Base-by-base conservation (phyloP, 108 stramenopile species). In the Tribonema minus region DNA sequence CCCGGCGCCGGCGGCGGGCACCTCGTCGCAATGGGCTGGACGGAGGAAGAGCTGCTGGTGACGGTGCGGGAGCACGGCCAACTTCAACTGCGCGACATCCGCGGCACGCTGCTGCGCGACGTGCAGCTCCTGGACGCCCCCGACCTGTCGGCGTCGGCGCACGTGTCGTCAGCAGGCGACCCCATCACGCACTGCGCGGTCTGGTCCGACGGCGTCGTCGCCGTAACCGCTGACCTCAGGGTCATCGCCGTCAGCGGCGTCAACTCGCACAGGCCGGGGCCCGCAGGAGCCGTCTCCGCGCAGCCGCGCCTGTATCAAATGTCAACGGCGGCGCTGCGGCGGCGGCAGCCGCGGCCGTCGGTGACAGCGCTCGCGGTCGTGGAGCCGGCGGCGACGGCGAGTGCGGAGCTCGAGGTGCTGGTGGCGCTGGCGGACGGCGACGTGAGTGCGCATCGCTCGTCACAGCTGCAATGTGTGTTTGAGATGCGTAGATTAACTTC, bases 1-100 rank as follows among this genome's bases (percentile, higher is more conserved):
- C 65, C 54, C 3, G 58, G 65, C 26, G n/a, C 30, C 63, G 64
- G 64, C 46, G 26, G 60, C 64, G 31, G 64, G 41, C 74, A 64
- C 26, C 35, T 81, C 39, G 40, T 81, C 60, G 30, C 54, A 23
- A 66, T 81, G 80, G 71, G 80, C 25, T 81, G 80, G 80, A 72
- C 80, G 12, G 80, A 81, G 32, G 46, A 54, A 4, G 80, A 81
- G 36, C 64, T 68, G 59, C 64, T 81, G 65, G 63, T 81, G 31
- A 39, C 66, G 59, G 70, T 81, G 30, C 59, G 40, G n/a, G 70
- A 71, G 58, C 31, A 60, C 2, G 80, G 80, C 33, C 64, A 64
- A 2, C 71, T 72, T 63, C 63, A 72, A 23, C 58, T 76, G 26
- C 67, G 67, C 33, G 64, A 76, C 62, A 37, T 76, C 34, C 65